Evolutionary conservation across 306 rosid species (phyloP).

Genomic region (Hippophae tibetana): DNA sequence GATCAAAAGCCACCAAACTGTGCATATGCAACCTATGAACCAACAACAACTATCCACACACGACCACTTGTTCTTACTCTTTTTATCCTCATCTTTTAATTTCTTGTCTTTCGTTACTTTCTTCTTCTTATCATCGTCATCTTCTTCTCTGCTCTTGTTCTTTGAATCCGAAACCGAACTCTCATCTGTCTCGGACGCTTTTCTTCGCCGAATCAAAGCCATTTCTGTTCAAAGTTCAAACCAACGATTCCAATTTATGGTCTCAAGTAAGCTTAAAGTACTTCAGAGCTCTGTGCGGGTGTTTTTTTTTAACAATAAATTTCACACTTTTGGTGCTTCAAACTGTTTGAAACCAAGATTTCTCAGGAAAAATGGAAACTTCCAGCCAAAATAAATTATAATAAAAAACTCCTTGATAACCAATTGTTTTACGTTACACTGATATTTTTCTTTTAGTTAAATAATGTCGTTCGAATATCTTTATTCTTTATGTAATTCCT

Average conservation of each 20-base stretch:
- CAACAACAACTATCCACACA: conserved; percentile 71
- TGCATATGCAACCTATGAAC: conserved; percentile 58
- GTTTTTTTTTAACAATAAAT: too few species aligned
- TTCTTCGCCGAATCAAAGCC: conserved; percentile 54
- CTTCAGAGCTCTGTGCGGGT: background rate
- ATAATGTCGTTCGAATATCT: too few species aligned
- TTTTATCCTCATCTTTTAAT: conserved; percentile 7
- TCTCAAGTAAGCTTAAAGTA: background rate
- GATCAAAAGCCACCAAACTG: conserved; percentile 64
- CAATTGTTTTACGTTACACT: too few species aligned
- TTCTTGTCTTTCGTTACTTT: conserved; percentile 9
- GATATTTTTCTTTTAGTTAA: too few species aligned
- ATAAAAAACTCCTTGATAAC: too few species aligned
- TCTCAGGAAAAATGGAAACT: too few species aligned
- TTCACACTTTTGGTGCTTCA: too few species aligned
- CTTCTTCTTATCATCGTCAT: conserved; percentile 4
- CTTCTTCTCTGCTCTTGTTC: background rate
- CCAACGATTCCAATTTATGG: background rate
- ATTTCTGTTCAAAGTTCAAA: conserved; percentile 4
- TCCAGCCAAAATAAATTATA: too few species aligned
- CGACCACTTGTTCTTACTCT: conserved; percentile 41
- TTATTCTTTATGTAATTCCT: too few species aligned
- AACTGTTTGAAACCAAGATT: too few species aligned
- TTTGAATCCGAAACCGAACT: conserved; percentile 20
- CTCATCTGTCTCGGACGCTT: conserved; percentile 30